Percentiles rank a stretch among this genome's conserved stretches.
Conservation (phyloP, 192 early-diverging fungal genomes). For the Glomus cerebriforme region DNA sequence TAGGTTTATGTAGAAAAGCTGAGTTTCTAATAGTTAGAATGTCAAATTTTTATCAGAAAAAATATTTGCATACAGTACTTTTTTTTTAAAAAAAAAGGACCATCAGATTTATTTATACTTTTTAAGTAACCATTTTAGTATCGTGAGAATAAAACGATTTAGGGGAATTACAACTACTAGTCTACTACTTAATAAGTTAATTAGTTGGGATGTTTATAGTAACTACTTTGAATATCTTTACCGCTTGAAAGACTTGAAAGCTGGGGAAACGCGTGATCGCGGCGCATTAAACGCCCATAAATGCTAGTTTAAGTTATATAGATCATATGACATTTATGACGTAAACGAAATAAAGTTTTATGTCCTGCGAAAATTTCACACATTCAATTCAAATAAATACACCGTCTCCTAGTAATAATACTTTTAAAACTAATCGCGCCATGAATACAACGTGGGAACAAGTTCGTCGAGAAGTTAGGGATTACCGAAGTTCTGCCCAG, state of each 20-base stretch:
- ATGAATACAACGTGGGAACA: slow-evolving; percentile 55
- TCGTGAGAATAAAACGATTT: background rate
- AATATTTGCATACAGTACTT: too few relatives aligned
- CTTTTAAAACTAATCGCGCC: background rate
- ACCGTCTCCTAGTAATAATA: background rate
- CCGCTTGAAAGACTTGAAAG: too few relatives aligned
- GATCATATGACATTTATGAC: background rate
- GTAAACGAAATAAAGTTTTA: background rate
- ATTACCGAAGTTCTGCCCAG: slow-evolving; percentile 50
- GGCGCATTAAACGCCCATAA: background rate
- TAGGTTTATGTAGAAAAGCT: too few relatives aligned
- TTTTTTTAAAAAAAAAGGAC: too few relatives aligned
- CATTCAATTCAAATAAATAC: background rate
- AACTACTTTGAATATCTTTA: too few relatives aligned
- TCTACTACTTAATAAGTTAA: background rate
- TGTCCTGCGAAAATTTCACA: background rate
- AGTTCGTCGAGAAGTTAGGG: slow-evolving; percentile 56
- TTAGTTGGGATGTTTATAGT: background rate
- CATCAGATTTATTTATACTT: background rate
- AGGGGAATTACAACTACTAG: background rate
- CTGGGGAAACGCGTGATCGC: too few relatives aligned
- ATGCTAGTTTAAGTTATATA: background rate
- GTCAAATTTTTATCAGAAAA: too few relatives aligned
- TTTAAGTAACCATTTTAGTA: background rate
- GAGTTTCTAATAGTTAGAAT: too few relatives aligned